These are phyloP conservation scores for Botryotinia calthae DNA, from an alignment of 2,329 filamentous ascomycete genomes.

Conservation along the genomic window DNA sequence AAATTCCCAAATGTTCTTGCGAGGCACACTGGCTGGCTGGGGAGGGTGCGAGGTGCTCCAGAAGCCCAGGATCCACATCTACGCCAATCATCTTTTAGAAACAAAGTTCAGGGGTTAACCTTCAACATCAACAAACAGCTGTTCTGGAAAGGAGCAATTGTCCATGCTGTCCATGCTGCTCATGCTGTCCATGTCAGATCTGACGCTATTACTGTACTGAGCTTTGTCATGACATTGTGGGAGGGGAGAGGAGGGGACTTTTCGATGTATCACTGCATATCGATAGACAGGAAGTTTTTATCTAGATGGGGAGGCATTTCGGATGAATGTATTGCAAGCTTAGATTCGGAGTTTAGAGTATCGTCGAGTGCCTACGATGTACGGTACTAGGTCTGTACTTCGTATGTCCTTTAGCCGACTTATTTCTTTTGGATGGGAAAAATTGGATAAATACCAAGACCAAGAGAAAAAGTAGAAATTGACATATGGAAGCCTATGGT, in stretches of 20 bases:
- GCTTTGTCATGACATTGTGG: background rate
- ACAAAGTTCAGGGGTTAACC: slow-evolving; percentile 3
- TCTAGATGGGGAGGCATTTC: background rate
- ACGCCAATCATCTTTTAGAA: background rate
- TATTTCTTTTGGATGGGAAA: background rate
- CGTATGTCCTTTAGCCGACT: background rate
- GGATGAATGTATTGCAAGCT: background rate
- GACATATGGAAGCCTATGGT: background rate
- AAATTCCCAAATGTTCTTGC: background rate
- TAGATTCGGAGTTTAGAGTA: background rate
- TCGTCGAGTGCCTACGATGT: background rate
- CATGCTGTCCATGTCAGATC: background rate
- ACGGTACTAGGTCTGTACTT: background rate
- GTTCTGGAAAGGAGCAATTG: background rate
- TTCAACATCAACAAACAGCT: slow-evolving; percentile 5
- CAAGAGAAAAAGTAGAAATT: background rate
- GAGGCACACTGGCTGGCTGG: background rate
- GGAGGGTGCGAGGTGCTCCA: background rate
- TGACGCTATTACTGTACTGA: background rate
- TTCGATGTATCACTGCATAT: background rate
- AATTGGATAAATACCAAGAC: background rate
- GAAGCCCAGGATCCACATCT: slow-evolving; percentile 3
- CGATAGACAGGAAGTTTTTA: background rate
- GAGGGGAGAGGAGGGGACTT: background rate
- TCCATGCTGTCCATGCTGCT: background rate